Evolutionary conservation across 306 rosid genomes (phyloP).

Genomic region (Castanea sativa): DNA sequence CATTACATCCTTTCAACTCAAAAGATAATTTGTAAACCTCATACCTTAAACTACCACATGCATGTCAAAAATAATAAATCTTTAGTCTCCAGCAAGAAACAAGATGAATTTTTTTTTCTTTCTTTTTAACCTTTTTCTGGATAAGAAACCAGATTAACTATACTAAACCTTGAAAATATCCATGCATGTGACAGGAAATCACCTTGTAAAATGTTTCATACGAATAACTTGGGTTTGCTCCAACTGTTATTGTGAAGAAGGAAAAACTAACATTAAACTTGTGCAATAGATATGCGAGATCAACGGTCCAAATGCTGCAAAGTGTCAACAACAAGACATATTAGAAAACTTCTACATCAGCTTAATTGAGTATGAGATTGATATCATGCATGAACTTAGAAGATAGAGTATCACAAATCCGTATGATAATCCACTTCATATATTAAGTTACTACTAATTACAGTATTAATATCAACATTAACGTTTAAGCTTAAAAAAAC

Average conservation of each 20-base stretch:
- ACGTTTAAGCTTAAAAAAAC: not conserved
- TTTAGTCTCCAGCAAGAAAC: not conserved
- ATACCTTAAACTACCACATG: not conserved
- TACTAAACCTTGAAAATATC: not conserved
- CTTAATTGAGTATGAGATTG: constrained; percentile 5
- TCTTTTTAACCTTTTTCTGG: not conserved
- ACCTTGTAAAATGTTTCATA: constrained; percentile 94
- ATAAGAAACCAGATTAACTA: not conserved
- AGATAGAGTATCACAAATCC: not conserved
- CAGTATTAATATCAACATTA: not conserved
- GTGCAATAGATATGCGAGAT: constrained; percentile 82
- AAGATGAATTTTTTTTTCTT: not conserved
- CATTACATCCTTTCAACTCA: not conserved
- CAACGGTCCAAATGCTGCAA: constrained; percentile 98
- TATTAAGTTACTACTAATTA: not conserved
- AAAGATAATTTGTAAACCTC: not conserved
- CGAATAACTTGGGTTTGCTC: constrained; percentile 92
- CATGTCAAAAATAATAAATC: not conserved
- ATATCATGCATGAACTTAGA: constrained; percentile 13
- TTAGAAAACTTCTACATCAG: constrained; percentile 18
- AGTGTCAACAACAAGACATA: constrained; percentile 20
- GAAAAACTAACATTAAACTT: constrained; percentile 69
- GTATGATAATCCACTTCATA: not conserved
- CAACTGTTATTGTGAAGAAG: constrained; percentile 87
- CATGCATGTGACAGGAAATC: constrained; percentile 10